Evolutionary conservation across 768 basidiomycete genomes (phyloP).

Genomic region (Podaxis sp.): DNA sequence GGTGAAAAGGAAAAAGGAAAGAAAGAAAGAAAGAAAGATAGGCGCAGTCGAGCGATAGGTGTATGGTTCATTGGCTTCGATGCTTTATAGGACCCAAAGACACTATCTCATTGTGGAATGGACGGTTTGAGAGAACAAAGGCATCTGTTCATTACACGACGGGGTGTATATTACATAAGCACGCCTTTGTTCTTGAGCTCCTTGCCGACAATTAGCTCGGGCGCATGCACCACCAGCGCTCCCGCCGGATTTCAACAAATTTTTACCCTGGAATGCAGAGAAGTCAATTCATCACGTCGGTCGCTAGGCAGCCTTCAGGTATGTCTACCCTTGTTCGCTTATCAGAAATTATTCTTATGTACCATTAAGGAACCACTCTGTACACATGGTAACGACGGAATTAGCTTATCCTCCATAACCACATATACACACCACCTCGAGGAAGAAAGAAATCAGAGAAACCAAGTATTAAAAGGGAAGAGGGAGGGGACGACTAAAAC

Average conservation of each 20-base stretch:
- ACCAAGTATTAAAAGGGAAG: conserved; percentile 3
- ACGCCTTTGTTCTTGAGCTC: neutral
- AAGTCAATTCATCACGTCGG: neutral
- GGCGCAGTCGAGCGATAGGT: conserved; percentile 3
- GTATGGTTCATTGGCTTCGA: neutral
- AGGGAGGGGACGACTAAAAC: conserved; percentile 6
- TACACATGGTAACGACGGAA: conserved; percentile 3
- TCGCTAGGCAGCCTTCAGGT: neutral
- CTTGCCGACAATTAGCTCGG: neutral
- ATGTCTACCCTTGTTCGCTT: neutral
- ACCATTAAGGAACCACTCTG: conserved; percentile 3
- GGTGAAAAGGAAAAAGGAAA: neutral
- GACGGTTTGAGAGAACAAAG: conserved; percentile 1
- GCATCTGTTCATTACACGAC: neutral
- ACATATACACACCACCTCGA: conserved; percentile 2
- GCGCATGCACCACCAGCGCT: neutral
- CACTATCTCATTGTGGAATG: neutral
- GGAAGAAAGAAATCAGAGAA: conserved; percentile 2
- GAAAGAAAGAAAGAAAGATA: neutral
- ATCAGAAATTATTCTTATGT: conserved; percentile 1
- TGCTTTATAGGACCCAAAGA: neutral
- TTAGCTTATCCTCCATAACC: neutral
- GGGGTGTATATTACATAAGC: neutral
- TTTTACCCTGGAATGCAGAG: neutral
- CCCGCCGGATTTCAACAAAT: neutral